Evolutionary conservation across 177 flowering plant genomes (phyloP).

Genomic region (Vitis hybrid): DNA sequence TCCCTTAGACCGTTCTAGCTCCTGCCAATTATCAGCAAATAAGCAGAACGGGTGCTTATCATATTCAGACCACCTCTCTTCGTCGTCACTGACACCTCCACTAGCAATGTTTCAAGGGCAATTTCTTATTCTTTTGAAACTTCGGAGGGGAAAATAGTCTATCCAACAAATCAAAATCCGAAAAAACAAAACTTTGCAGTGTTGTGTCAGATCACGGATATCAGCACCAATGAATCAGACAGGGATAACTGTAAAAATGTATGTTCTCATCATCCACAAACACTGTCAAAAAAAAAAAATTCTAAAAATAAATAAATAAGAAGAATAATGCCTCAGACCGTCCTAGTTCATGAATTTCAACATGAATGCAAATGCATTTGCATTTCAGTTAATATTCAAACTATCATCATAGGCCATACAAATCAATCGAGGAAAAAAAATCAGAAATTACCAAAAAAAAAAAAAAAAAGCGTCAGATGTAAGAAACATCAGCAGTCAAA

Average conservation of each 20-base stretch:
- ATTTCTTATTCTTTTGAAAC: no score
- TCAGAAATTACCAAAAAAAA: not conserved
- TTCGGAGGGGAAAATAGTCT: no score
- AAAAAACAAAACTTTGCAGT: not conserved
- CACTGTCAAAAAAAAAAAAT: not conserved
- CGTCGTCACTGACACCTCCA: no score
- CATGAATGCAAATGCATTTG: slow-evolving; percentile 10
- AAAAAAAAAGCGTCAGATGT: slow-evolving; percentile 7
- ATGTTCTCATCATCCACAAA: slow-evolving; percentile 40
- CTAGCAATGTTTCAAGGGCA: no score
- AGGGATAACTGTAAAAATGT: slow-evolving; percentile 46
- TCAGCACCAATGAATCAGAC: slow-evolving; percentile 40
- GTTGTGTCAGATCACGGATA: slow-evolving; percentile 30
- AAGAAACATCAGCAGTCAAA: slow-evolving; percentile 9
- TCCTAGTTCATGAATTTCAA: slow-evolving; percentile 44
- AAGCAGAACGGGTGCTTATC: no score
- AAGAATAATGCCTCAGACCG: slow-evolving; percentile 41
- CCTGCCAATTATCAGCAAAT: no score
- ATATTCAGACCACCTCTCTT: no score
- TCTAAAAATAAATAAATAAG: not conserved
- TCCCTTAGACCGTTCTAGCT: no score
- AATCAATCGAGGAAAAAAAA: not conserved
- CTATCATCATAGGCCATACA: slow-evolving; percentile 29
- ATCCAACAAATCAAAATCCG: no score
- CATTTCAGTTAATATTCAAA: slow-evolving; percentile 12